Base-by-base conservation (phyloP, 1,284 basidiomycete species). In the Moesziomyces globuligerus region DNA sequence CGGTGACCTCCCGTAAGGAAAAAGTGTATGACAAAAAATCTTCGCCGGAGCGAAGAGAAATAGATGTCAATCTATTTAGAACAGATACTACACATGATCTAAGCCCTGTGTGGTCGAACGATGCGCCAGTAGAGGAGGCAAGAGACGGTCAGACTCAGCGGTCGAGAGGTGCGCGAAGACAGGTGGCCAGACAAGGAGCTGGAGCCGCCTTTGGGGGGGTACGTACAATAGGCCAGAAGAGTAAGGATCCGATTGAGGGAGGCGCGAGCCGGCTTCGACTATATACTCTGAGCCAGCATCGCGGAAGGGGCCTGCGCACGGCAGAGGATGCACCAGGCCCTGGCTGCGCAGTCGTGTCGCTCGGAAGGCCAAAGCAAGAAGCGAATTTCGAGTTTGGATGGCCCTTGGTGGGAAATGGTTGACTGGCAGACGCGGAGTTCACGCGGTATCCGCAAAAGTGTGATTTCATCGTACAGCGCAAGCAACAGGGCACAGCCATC, bases 11-110 rank as follows among this genome's bases (percentile, higher is more conserved):
- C 59, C 61, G 67, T 57, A 34, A 61, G 37, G 50, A 71, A 74
- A 74, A 74, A 67, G 68, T 67, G 53, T 52, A 60, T 67, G 62
- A 74, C 59, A 64, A 68, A 25, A 64, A 54, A 48, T 62, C 58
- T 53, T 51, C 58, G 60, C 67, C 64, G 72, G 68, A 74, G 72
- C 52, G 50, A 55, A 51, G 52, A 60, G 39, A 74, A 71, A 74
- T 72, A 72, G 69, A 67, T 65, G 62, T 71, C 68, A 74, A 74
- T 67, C 68, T 74, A 71, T 70, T 71, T 64, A 74, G 72, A 74
- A 74, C 72, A 74, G 72, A 74, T 74, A 74, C 72, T 74, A 74
- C 72, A 74, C 72, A 68, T 74, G 72, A 74, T 74, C 72, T 66
- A 68, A 74, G 72, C 72, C 72, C 68, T 71, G 68, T 71, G 45